A percentile compares a stretch with the other conserved stretches of the same genome.
Conservation (phyloP, 2,329 filamentous ascomycete genomes). For the Elsinoe batatas region DNA sequence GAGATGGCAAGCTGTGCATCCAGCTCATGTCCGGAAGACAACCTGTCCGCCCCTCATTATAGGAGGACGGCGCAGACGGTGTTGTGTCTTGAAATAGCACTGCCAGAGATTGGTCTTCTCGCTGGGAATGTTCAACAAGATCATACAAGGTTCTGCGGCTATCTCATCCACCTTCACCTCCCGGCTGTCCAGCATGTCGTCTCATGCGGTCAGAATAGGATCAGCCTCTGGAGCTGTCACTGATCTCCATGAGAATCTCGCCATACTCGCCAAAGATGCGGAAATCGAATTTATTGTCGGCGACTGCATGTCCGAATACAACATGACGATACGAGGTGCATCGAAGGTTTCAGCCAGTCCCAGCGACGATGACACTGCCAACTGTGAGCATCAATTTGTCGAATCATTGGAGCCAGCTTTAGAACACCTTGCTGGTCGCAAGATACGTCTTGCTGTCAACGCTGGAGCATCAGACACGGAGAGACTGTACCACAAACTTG, state of each 20-base stretch:
- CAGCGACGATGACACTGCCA: neutral
- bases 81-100: too few species aligned
- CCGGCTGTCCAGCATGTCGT: neutral
- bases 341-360: constrained; percentile 12
- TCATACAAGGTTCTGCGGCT: neutral
- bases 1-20: too few species aligned
- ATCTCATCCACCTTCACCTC: neutral
- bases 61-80: too few species aligned
- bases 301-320: constrained; percentile 40
- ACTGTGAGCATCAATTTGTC: constrained; percentile 37
- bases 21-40: too few species aligned
- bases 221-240: neutral
- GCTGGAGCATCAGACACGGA: constrained; percentile 47
- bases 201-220: neutral
- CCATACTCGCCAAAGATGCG: neutral
- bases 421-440: constrained; percentile 36
- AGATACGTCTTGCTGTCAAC: constrained; percentile 48
- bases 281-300: constrained; percentile 43
- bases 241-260: neutral
- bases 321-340: constrained; percentile 26
- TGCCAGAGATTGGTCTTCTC: too few species aligned
- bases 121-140: neutral
- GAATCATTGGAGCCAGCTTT: constrained; percentile 36
- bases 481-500: constrained; percentile 39
- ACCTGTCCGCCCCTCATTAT: too few species aligned